Base-by-base conservation (phyloP, 1,284 basidiomycete species). In the Trichosporon ovoides region DNA sequence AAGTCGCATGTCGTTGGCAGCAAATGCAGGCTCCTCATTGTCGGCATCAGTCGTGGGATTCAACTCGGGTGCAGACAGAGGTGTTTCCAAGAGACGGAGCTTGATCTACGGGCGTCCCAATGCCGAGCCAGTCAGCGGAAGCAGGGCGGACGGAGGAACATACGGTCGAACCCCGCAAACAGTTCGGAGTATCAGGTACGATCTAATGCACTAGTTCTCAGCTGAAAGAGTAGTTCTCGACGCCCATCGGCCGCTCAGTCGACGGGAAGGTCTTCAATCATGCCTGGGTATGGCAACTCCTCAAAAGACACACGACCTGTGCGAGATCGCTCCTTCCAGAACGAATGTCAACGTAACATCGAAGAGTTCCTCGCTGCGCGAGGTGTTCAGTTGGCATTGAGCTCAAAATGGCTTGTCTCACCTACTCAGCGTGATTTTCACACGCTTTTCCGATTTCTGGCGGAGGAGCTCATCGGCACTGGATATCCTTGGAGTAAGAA, bases 381-480 rank as follows among this genome's bases (percentile, higher is more conserved):
- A 14, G 84, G 83, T 2, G 86, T 83, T 57, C 86, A 89, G 1
- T 65, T 75, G 5, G 71, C 66, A 7, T 82, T 90, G 35, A 80
- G 83, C 0, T 81, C 83, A 69, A 81, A 84, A 56, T 84, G 83
- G 3, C 78, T 92, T 5, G 79, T 81, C 40, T 87, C 85, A 46
- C 88, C 91, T 48, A 88, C 87, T 5, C 85, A 83, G 7, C 88
- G 89, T 66, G 88, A 91, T 61, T 93, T 89, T 68, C 85, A 89
- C 48, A 79, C 81, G 0, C 87, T 94, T 37, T 90, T 93, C 68
- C 83, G 87, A 52, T 85, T 85, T 65, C 80, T 95, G 13, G 80
- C 90, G n/a, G 61, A 60, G 14, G 77, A 80, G n/a, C 80, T 82
- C 10, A 73, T 93, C 7, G 89, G 92, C 67, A 85, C 87, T 2